Base-by-base conservation (phyloP, 139 green algal species). In the Coelastrella sp. region DNA sequence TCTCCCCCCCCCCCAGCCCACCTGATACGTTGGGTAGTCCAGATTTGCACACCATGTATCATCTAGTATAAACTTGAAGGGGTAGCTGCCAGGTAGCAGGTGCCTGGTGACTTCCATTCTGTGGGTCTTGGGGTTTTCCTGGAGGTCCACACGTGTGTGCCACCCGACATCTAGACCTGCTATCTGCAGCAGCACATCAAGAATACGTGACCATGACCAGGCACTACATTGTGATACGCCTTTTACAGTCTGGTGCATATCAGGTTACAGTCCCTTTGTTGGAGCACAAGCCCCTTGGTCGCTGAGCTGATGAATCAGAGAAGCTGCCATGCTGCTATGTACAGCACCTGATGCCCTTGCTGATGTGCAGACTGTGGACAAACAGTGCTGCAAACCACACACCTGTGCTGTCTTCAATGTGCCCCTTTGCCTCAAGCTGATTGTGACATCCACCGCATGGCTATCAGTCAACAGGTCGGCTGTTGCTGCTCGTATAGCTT, bases 11-110 rank as follows among this genome's bases (percentile, higher is more conserved):
- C 47, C 20, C 56, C 20, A 47, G 68, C 74, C 2, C 73, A 90
- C 93, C 32, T 83, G 64, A 14, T 86, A 83, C 0, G 94, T 97
- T n/a, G 94, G 93, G 85, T 98, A 95, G 89, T 98, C 96, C 0
- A 82, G 86, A 17, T 93, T 97, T 86, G 95, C 96, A 7, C 92
- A 96, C 98, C 98, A 99, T 4, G 91, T 73, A 11, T 95, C 98
- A 90, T 99, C 97, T 22, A 98, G 86, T n/a, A 99, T 93, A 73
- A 98, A 97, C 94, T 99, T 99, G 95, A 97, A 99, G 54, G 95
- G 89, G 93, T 97, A 99, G 54, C 54, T 94, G 65, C 91, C 89
- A 47, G 88, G 88, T 81, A 90, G 32, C 47, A 88, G 79, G 60
- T 83, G 20, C 65, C 56, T 71, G 4, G 80, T 87, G 47, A 84